Percentiles rank a stretch among this genome's conserved stretches.
phyloP scores from a whole-genome alignment of 2,329 filamentous ascomycete species.

The Fusarium humuli region DNA sequence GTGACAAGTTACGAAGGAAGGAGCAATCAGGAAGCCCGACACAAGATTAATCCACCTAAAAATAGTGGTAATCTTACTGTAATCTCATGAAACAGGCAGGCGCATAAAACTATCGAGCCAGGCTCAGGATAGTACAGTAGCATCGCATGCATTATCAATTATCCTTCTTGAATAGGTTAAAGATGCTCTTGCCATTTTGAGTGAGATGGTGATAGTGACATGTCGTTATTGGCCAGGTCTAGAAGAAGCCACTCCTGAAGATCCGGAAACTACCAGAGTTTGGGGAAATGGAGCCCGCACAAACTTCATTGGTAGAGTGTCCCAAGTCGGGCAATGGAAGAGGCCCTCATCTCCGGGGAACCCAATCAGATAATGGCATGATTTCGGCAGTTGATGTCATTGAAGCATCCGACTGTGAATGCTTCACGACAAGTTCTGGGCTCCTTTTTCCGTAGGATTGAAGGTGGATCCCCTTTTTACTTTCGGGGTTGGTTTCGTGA shows the following conservation, averaged over 20 bases:
- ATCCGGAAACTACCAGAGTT: constrained; percentile 43
- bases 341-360: constrained; percentile 26
- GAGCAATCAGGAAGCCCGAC: not conserved
- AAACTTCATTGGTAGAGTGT: constrained; percentile 22
- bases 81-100: constrained; percentile 11
- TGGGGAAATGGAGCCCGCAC: constrained; percentile 27
- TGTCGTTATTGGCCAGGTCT: constrained; percentile 27
- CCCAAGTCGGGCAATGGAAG: constrained; percentile 7
- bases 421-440: not conserved
- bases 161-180: not conserved
- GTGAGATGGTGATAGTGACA: not conserved
- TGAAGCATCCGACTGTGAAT: not conserved
- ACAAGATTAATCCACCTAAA: constrained; percentile 21
- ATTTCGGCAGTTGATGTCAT: constrained; percentile 29
- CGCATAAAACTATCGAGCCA: constrained; percentile 7
- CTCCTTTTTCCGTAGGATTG: not conserved
- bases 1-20: constrained; percentile 1
- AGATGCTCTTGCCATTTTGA: not conserved
- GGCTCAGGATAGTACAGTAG: constrained; percentile 3
- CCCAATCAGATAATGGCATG: not conserved
- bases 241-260: constrained; percentile 43
- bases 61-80: constrained; percentile 19
- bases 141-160: constrained; percentile 19
- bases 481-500: not conserved
- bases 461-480: not conserved